Evolutionary conservation across 2,329 filamentous ascomycete genomes (phyloP), one percentile per base, ranked within the genome.

Genomic region (Ophiostoma fasciatum): DNA sequence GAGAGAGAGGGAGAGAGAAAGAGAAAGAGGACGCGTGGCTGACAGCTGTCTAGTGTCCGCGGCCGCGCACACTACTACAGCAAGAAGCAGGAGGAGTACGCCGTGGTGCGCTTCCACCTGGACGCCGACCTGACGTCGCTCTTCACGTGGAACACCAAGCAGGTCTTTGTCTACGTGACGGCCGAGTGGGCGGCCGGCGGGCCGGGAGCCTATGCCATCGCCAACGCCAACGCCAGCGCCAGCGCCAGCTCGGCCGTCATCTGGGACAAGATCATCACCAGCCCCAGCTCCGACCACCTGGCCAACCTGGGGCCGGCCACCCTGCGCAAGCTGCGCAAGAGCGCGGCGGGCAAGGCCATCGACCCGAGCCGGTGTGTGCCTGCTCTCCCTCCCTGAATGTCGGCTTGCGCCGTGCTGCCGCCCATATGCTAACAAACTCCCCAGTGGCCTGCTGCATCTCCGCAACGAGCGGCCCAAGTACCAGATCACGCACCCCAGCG

Each of bases 121-220:
- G 81, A 94, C 51, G 81, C 87, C 36, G 88, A 98, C 61, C 72
- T 98, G 42, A 80, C 76, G 42, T 79, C 79, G 29, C 82, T 98
- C 49, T 96, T 96, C 71, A 93, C 82, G 53, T 98, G 88, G 90
- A 98, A 98, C 68, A 98, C 92, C 15, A 98, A 98, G 60, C 83
- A 96, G 61, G 64, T 98, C 51, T 98, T 96, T 61, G 77, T 94
- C 56, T 98, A 94, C 63, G 77, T 98, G 40, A 88, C 84, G 37
- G 88, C 88, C 37, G 78, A 76, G 49, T 79, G 74, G 74, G 63
- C 66, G 19, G 36, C 20, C n/a, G n/a, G n/a, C n/a, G n/a, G n/a
- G n/a, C n/a, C n/a, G n/a, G n/a, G n/a, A n/a, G n/a, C n/a, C n/a
- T n/a, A n/a, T n/a, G n/a, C n/a, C n/a, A n/a, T n/a, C n/a, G 40